Evolutionary conservation across 1,284 basidiomycete species (phyloP).

Genomic region (Fomes fomentarius): DNA sequence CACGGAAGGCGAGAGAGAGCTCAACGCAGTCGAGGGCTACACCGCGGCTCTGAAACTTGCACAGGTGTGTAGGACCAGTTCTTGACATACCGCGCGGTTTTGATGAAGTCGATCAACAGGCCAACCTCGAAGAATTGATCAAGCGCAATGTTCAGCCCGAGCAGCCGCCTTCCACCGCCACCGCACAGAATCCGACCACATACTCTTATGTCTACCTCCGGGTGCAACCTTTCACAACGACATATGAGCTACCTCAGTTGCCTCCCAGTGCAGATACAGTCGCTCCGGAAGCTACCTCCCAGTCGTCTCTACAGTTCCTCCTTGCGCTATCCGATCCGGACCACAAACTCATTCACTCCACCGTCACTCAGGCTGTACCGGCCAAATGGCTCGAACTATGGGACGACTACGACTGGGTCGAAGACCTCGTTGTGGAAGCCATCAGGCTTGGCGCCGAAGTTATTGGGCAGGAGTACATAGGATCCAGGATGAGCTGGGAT

Average conservation of each 20-base stretch:
- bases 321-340: constrained; percentile 82
- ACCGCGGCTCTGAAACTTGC: constrained; percentile 83
- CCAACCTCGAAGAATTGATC: constrained; percentile 78
- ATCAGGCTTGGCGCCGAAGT: constrained; percentile 83
- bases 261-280: constrained; percentile 15
- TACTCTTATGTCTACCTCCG: constrained; percentile 93
- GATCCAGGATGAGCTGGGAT: constrained; percentile 78
- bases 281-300: constrained; percentile 31
- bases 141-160: constrained; percentile 56
- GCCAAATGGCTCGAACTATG: constrained; percentile 83
- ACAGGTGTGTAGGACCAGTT: constrained; percentile 65
- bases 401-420: constrained; percentile 95
- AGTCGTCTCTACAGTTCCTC: constrained; percentile 81
- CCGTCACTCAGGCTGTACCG: constrained; percentile 82
- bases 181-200: constrained; percentile 74
- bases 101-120: constrained; percentile 46
- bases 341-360: constrained; percentile 77
- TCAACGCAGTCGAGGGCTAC: constrained; percentile 86
- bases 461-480: constrained; percentile 87
- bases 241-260: constrained; percentile 47
- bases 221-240: constrained; percentile 83
- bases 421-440: constrained; percentile 87
- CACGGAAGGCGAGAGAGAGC: constrained; percentile 56
- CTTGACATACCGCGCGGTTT: no score
- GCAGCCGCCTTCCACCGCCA: constrained; percentile 41